Base-by-base conservation (phyloP, 331 rosid species). In the Telfairia occidentalis region DNA sequence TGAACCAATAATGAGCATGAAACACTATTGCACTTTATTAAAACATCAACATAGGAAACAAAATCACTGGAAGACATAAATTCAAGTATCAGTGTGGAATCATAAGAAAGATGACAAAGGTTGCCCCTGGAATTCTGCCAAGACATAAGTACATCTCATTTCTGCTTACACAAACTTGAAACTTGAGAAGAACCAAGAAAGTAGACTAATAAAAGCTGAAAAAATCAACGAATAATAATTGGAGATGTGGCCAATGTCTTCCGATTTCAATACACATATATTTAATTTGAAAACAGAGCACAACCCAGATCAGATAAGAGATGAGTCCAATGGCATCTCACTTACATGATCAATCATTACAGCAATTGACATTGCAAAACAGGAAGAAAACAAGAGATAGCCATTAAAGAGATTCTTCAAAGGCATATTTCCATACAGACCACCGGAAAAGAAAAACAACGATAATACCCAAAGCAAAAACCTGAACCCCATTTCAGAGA, bases 401-500 rank as follows among this genome's bases (percentile, higher is more conserved):
- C 42, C 26, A 70, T 45, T 70, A 28, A 70, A 16, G 7, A 70
- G 2, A 30, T 29, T 29, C n/a, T 2, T 1, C 16, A 49, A 30
- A 45, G 76, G 58, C 0, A 69, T 43, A 42, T 5, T 21, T 69
- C 16, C 40, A 42, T 24, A 43, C 23, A 35, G 9, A 63, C 71
- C 71, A 13, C 21, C 35, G 23, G 13, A 10, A 7, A 63, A 60
- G 12, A 23, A 61, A 65, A 37, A 65, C 72, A 38, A 24, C 57
- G 40, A 16, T 7, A 10, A 24, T 26, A 28, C 15, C 13, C 69
- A 37, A 77, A 81, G 73, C 84, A 64, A 70, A 43, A 82, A 80
- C 34, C 21, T 9, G 53, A 42, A 79, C 79, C 75, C 83, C 81
- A 84, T 13, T 18, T 57, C 52, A 50, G 71, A 82, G 29, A 49